These are phyloP conservation scores for Fusarium citri DNA, from an alignment of 2,329 filamentous ascomycete species.

Conservation along the genomic window DNA sequence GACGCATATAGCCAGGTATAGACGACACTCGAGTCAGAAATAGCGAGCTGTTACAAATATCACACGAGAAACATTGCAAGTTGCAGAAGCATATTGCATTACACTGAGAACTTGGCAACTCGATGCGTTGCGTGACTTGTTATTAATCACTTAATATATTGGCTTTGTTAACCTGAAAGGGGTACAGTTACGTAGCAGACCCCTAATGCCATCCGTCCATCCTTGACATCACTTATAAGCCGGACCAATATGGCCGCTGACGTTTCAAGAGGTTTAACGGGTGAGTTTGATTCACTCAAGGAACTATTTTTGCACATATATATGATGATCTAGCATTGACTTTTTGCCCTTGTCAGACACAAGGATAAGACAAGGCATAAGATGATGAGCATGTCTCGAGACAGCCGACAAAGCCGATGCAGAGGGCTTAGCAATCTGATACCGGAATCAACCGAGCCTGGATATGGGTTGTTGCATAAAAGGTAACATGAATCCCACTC, in stretches of 20 bases:
- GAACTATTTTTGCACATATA: neutral
- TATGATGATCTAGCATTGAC: neutral
- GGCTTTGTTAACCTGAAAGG: neutral
- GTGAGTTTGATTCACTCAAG: neutral
- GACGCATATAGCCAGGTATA: neutral
- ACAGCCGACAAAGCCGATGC: constrained; percentile 14
- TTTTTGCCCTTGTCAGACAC: constrained; percentile 4
- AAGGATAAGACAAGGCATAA: constrained; percentile 20
- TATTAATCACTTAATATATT: neutral
- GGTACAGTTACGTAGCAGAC: neutral
- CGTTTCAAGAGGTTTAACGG: neutral
- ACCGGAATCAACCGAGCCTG: constrained; percentile 36
- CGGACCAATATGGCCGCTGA: neutral
- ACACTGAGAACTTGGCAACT: neutral
- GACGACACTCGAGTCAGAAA: neutral
- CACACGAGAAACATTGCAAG: neutral
- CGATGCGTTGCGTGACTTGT: neutral
- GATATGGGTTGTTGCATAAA: constrained; percentile 21
- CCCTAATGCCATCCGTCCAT: neutral
- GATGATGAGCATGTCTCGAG: constrained; percentile 12
- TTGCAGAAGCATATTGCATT: neutral
- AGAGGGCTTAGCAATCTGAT: constrained; percentile 13
- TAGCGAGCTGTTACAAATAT: neutral
- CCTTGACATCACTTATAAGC: neutral
- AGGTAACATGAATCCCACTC: constrained; percentile 4